Evolutionary conservation across 1,139 yeast species (phyloP).

Genomic region (Kurtzmaniella quercitrusa): DNA sequence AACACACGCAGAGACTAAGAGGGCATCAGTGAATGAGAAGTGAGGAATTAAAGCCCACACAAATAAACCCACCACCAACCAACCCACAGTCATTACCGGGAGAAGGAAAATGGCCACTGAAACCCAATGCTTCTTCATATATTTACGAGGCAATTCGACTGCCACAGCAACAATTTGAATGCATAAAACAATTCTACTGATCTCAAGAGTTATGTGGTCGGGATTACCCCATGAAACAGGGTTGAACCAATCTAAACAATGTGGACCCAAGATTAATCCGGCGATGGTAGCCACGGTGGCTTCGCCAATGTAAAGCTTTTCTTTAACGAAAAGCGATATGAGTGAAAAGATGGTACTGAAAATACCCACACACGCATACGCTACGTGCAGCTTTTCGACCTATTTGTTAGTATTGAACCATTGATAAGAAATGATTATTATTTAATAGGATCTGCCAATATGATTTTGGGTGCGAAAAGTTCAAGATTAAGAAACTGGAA

Average conservation of each 20-base stretch:
- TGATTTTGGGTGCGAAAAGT: no score
- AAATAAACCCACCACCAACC: conserved; percentile 85
- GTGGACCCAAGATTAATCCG: conserved; percentile 92
- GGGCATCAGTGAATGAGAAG: conserved; percentile 71
- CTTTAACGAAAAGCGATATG: conserved; percentile 88
- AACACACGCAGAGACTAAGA: conserved; percentile 84
- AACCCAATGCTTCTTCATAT: conserved; percentile 87
- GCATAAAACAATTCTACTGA: conserved; percentile 83
- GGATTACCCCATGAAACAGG: conserved; percentile 91
- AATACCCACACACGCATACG: conserved; percentile 90
- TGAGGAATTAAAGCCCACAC: conserved; percentile 83
- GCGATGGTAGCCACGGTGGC: conserved; percentile 91
- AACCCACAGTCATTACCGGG: conserved; percentile 94
- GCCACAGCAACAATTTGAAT: conserved; percentile 97
- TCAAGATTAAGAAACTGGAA: no score
- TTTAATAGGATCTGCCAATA: no score
- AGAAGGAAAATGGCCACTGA: conserved; percentile 74
- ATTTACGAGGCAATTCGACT: conserved; percentile 90
- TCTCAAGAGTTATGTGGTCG: conserved; percentile 81
- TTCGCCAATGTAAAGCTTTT: conserved; percentile 86
- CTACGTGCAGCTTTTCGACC: conserved; percentile 64
- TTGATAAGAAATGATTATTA: background rate
- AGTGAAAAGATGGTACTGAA: conserved; percentile 85
- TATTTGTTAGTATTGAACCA: conserved; percentile 16
- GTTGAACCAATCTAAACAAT: conserved; percentile 82